These are phyloP conservation scores for Boletus speciosus DNA, from an alignment of 768 basidiomycete genomes.

Conservation along the genomic window DNA sequence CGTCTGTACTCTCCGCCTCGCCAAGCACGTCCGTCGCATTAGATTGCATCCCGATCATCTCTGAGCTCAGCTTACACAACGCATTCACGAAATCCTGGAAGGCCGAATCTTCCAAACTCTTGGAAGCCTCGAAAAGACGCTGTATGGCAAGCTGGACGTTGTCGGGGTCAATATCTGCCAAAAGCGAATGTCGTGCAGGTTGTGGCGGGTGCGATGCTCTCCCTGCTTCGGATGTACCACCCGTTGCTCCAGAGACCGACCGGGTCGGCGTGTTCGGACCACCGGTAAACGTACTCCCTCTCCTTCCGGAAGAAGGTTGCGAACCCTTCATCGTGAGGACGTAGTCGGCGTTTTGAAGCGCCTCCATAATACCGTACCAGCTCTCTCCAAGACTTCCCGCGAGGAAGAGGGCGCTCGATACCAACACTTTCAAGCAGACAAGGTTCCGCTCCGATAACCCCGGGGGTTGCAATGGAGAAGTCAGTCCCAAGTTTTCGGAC, in stretches of 20 bases:
- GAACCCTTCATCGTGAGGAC: constrained; percentile 68
- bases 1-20: constrained; percentile 31
- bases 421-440: constrained; percentile 81
- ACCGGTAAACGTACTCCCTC: constrained; percentile 32
- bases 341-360: constrained; percentile 92
- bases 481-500: constrained; percentile 67
- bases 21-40: constrained; percentile 30
- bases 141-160: constrained; percentile 72
- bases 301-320: constrained; percentile 28
- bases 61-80: constrained; percentile 79
- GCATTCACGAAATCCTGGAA: constrained; percentile 77
- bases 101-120: constrained; percentile 76
- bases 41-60: constrained; percentile 91
- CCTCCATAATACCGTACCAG: constrained; percentile 90
- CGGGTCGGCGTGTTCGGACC: constrained; percentile 38
- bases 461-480: constrained; percentile 52
- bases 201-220: constrained; percentile 21
- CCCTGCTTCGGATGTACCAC: constrained; percentile 10
- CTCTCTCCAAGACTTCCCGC: constrained; percentile 84
- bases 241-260: constrained; percentile 33
- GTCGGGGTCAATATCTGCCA: constrained; percentile 73
- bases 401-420: constrained; percentile 74
- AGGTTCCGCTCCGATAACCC: constrained; percentile 86
- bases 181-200: constrained; percentile 51
- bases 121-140: constrained; percentile 81